Evolutionary conservation across 106 monocot species (phyloP).

Genomic region (Chionographis japonica): DNA sequence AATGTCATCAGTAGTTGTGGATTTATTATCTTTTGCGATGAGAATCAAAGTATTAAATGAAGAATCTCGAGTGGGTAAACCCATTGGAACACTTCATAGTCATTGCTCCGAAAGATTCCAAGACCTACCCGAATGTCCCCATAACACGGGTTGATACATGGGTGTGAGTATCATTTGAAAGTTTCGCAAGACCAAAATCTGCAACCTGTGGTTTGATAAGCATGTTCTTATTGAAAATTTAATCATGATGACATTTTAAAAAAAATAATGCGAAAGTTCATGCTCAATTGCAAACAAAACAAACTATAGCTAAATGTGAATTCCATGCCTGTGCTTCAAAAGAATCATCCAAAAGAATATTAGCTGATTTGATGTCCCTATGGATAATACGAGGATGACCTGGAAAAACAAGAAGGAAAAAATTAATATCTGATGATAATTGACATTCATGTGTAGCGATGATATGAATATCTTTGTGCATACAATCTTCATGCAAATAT

Average conservation of each 20-base stretch:
- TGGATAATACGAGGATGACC: constrained; percentile 92
- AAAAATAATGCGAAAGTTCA: no score
- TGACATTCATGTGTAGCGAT: background rate
- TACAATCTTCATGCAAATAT: constrained; percentile 92
- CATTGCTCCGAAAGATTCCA: background rate
- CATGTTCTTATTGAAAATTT: no score
- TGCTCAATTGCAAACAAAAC: no score
- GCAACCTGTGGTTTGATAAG: constrained; percentile 53
- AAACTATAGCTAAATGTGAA: no score
- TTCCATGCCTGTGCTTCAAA: constrained; percentile 77
- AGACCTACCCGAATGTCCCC: constrained; percentile 83
- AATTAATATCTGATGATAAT: background rate
- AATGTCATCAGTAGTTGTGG: background rate
- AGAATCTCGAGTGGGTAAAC: no score
- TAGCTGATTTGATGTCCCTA: constrained; percentile 89
- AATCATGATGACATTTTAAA: no score
- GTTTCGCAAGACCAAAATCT: constrained; percentile 92
- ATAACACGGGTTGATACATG: constrained; percentile 95
- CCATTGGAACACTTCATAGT: background rate
- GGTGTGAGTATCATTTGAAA: constrained; percentile 53
- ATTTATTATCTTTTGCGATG: background rate
- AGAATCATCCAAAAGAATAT: constrained; percentile 75
- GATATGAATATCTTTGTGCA: constrained; percentile 10
- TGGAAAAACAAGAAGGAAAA: constrained; percentile 20
- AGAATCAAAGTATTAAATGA: background rate